A percentile compares a stretch with the other conserved stretches of the same genome.
Evolutionary conservation across 176 grass and related monocot genomes (phyloP).

Genomic region (Zizania latifolia): DNA sequence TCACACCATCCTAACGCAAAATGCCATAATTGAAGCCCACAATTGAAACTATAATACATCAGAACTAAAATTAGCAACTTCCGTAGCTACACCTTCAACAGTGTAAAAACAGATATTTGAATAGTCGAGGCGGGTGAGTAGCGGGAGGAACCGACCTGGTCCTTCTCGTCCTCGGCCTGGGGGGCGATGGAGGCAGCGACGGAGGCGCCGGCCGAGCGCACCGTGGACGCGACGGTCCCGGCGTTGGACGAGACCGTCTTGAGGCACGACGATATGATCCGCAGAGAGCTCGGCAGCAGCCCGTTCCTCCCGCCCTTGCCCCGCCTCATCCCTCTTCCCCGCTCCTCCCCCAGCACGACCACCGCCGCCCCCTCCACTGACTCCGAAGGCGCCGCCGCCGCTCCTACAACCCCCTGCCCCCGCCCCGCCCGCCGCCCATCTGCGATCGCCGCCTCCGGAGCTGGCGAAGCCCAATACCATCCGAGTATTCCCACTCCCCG

Average conservation of each 20-base stretch:
- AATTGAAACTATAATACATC: background rate
- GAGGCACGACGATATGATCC: slow-evolving; percentile 97
- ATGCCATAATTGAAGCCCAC: slow-evolving; percentile 13
- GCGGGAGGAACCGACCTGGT: slow-evolving; percentile 53
- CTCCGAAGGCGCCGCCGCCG: background rate
- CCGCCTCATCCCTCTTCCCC: slow-evolving; percentile 45
- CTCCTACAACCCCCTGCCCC: slow-evolving; percentile 27
- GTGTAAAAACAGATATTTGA: background rate
- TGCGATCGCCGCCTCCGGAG: slow-evolving; percentile 63
- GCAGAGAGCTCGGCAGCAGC: slow-evolving; percentile 84
- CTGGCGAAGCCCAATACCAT: slow-evolving; percentile 78
- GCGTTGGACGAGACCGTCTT: slow-evolving; percentile 98
- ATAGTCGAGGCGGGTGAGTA: background rate
- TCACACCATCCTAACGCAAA: background rate
- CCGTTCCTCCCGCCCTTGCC: slow-evolving; percentile 74
- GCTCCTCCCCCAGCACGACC: slow-evolving; percentile 24
- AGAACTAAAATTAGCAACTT: slow-evolving; percentile 14
- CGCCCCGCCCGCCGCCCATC: slow-evolving; percentile 52
- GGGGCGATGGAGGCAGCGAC: slow-evolving; percentile 84
- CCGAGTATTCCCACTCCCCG: slow-evolving; percentile 43
- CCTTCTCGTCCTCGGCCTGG: slow-evolving; percentile 87
- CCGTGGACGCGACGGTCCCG: slow-evolving; percentile 84
- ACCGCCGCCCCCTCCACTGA: slow-evolving; percentile 2
- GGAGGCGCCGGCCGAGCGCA: slow-evolving; percentile 92
- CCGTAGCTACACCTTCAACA: background rate